Base-by-base conservation (phyloP, 768 basidiomycete genomes). In the Cantharellus cinnabarinus region DNA sequence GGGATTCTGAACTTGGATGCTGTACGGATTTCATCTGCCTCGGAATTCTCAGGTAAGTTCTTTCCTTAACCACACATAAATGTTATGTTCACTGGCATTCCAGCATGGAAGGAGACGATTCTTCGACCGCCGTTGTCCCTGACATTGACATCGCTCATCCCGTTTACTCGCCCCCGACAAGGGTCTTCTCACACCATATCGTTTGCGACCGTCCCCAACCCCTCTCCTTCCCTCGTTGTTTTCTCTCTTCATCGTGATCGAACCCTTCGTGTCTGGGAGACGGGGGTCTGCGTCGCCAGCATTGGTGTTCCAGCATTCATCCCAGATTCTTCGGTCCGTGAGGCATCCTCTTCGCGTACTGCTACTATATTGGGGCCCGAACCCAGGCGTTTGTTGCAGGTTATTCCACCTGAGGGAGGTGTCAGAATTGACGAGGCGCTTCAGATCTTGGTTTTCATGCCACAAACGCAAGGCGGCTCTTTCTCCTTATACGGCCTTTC, bases 201-300 rank as follows among this genome's bases (percentile, higher is more conserved):
- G 50, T 72, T 88, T 44, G 78, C 85, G 3, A 80, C 80, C 50
- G 77, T 82, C 68, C 79, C 83, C 48, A 83, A 81, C 70, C 85
- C 85, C 15, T 83, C 82, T 10, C 84, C 85, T 66, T 74, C 85
- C 59, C 77, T 75, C 41, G 75, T 85, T 64, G 72, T 83, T 29
- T 94, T 88, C 79, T 83, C 89, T 1, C 75, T 98, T 48, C 90
- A 91, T 4, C 76, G 89, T 58, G 89, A 95, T 72, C 77, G 85
- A 58, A 83, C 81, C 41, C 73, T 98, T 48, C 78, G 89, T 42
- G 73, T 86, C 50, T 97, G 91, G 91, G 83, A 85, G 63, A 10
- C 52, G 7, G 53, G 57, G 40, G 41, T 38, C 37, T 62, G 61
- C 40, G 48, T 62, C 41, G 61, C 51, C 4, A 40, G 54, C 37